Conservation (phyloP, 2,329 filamentous ascomycete genomes). For the Emergomyces orientalis region DNA sequence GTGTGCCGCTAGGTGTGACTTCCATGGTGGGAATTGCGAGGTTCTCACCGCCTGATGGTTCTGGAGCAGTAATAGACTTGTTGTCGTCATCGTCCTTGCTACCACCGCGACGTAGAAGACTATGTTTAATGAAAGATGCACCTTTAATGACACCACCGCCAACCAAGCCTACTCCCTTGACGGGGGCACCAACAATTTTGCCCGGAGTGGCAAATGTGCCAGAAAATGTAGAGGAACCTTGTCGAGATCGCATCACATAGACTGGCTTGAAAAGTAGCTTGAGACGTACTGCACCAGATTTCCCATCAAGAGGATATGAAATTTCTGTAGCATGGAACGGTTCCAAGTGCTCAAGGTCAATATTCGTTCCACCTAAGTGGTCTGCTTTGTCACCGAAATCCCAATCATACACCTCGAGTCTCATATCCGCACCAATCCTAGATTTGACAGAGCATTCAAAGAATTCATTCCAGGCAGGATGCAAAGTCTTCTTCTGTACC, state of each 20-base stretch:
- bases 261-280: slow-evolving; percentile 86
- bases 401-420: slow-evolving; percentile 81
- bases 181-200: slow-evolving; percentile 87
- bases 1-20: slow-evolving; percentile 19
- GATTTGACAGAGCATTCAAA: slow-evolving; percentile 80
- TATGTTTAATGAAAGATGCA: slow-evolving; percentile 80
- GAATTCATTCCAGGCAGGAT: slow-evolving; percentile 91
- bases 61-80: slow-evolving; percentile 8
- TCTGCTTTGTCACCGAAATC: slow-evolving; percentile 95
- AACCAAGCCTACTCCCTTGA: slow-evolving; percentile 78
- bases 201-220: slow-evolving; percentile 81
- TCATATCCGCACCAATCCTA: slow-evolving; percentile 74
- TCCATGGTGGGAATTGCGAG: slow-evolving; percentile 11
- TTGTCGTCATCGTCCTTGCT: slow-evolving; percentile 20
- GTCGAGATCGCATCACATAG: slow-evolving; percentile 76
- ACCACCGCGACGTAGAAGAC: slow-evolving; percentile 52
- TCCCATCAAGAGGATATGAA: slow-evolving; percentile 69
- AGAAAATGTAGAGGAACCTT: slow-evolving; percentile 87
- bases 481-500: slow-evolving; percentile 89
- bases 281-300: slow-evolving; percentile 73
- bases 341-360: slow-evolving; percentile 70
- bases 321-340: slow-evolving; percentile 76
- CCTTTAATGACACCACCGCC: slow-evolving; percentile 81
- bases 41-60: slow-evolving; percentile 10
- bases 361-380: slow-evolving; percentile 65